phyloP scores from a whole-genome alignment of 768 basidiomycete genomes.

The Mrakia blollopis region DNA sequence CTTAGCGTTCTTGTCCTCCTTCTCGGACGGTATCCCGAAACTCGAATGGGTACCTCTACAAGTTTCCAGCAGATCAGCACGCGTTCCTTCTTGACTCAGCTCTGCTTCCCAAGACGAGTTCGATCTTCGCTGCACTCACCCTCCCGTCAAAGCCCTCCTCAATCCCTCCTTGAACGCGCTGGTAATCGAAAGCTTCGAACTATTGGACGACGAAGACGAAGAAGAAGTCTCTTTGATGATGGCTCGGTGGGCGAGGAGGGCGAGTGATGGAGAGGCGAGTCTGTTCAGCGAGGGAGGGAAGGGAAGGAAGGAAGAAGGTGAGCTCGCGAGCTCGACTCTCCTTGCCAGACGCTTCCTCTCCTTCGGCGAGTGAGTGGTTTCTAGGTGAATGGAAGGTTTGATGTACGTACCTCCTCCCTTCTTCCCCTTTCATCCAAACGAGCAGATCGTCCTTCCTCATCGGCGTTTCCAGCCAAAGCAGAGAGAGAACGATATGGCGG shows the following conservation, averaged over 20 bases:
- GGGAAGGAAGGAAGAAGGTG: constrained; percentile 21
- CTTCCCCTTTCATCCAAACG: constrained; percentile 63
- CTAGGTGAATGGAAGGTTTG: constrained; percentile 24
- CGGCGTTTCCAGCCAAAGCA: constrained; percentile 79
- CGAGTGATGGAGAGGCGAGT: constrained; percentile 7
- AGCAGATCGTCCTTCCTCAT: constrained; percentile 64
- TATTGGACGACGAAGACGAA: constrained; percentile 53
- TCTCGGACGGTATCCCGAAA: constrained; percentile 72
- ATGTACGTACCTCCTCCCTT: constrained; percentile 60
- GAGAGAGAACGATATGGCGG: constrained; percentile 77
- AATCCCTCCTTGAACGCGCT: constrained; percentile 70
- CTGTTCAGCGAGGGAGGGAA: neutral
- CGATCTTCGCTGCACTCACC: constrained; percentile 54
- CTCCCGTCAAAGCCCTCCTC: constrained; percentile 78
- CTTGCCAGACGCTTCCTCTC: no score
- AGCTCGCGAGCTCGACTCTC: neutral
- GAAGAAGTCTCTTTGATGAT: constrained; percentile 72
- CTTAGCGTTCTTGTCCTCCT: constrained; percentile 45
- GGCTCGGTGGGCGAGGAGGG: constrained; percentile 21
- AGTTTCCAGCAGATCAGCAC: neutral
- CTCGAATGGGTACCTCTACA: constrained; percentile 38
- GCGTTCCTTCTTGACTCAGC: no score
- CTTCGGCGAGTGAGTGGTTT: constrained; percentile 25
- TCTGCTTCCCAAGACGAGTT: neutral
- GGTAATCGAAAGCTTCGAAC: constrained; percentile 72